A percentile compares a stretch with the other conserved stretches of the same genome.
These are phyloP conservation scores for Aechmea fasciata DNA, from an alignment of 176 grass and related monocot genomes.

Conservation along the genomic window DNA sequence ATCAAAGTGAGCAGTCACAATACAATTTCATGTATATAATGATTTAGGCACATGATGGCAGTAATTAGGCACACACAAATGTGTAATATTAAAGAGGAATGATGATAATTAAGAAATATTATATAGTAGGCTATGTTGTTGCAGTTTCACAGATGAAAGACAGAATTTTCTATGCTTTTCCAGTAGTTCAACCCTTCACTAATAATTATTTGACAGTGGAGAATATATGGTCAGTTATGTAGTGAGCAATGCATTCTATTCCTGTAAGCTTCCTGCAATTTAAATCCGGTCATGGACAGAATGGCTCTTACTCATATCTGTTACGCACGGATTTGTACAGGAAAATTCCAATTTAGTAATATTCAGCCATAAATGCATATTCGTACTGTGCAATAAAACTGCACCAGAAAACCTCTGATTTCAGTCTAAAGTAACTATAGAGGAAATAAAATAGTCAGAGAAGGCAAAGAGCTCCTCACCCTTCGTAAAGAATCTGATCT, in stretches of 20 bases:
- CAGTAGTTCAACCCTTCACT: background rate
- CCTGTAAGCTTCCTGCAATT: background rate
- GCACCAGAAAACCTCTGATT: background rate
- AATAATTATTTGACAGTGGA: background rate
- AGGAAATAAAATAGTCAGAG: background rate
- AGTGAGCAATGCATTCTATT: background rate
- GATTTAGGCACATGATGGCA: too few relatives aligned
- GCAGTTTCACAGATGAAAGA: background rate
- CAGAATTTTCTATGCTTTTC: background rate
- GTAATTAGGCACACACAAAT: too few relatives aligned
- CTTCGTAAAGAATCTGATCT: slow-evolving; percentile 78
- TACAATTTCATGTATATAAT: too few relatives aligned
- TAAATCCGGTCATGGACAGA: background rate
- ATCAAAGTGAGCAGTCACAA: too few relatives aligned
- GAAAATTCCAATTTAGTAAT: background rate
- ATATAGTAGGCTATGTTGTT: too few relatives aligned
- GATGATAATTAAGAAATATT: too few relatives aligned
- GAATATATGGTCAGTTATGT: background rate
- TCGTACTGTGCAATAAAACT: background rate
- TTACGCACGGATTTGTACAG: background rate
- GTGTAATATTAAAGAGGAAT: too few relatives aligned
- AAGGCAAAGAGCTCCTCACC: slow-evolving; percentile 32
- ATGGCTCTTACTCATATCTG: background rate
- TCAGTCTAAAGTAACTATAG: slow-evolving; percentile 1
- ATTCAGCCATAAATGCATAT: background rate